Base-by-base conservation (phyloP, 2,329 filamentous ascomycete genomes). In the Dothistroma pini region DNA sequence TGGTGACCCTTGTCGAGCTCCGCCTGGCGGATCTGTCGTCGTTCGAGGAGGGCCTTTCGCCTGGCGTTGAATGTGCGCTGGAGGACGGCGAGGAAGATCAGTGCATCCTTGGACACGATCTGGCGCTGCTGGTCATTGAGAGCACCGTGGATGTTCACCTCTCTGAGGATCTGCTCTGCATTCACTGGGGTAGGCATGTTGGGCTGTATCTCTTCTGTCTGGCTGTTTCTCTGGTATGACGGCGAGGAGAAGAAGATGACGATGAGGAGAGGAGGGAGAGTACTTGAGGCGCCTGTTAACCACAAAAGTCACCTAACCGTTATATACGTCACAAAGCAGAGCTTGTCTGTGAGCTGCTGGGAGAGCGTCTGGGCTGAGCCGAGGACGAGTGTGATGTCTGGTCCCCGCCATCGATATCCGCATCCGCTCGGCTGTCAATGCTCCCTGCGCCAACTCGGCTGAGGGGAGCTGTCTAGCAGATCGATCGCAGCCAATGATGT, bases 31-130 rank as follows among this genome's bases (percentile, higher is more conserved):
- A 88, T 81, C 71, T 89, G 85, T 71, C 95, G 91, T 72, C 92
- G 88, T 80, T 97, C 89, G 58, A 99, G 86, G 49, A 99, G 86
- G 54, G 84, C 82, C 83, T 96, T 96, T 78, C 95, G 90, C 59
- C 89, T 93, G 66, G 78, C 80, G 78, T 97, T 96, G 84, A 97
- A 97, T 67, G 92, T 91, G 75, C 93, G 89, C 81, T 99, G 95
- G 72, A 99, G 86, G 66, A 97, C 88, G 41, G 93, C 90, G 63
- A 99, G 86, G 83, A 97, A 99, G 65, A 91, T 89, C 67, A 91
- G 87, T 59, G 93, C 93, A 68, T 96, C 86, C 70, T 92, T 93
- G 65, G 87, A 96, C 68, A 97, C 85, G 76, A 99, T 96, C 83
- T 96, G 93, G 80, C 86, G 87, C 76, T 93, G 89, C 70, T 88